Conservation (phyloP, 2,329 filamentous ascomycete genomes). For the Seiridium cupressi region DNA sequence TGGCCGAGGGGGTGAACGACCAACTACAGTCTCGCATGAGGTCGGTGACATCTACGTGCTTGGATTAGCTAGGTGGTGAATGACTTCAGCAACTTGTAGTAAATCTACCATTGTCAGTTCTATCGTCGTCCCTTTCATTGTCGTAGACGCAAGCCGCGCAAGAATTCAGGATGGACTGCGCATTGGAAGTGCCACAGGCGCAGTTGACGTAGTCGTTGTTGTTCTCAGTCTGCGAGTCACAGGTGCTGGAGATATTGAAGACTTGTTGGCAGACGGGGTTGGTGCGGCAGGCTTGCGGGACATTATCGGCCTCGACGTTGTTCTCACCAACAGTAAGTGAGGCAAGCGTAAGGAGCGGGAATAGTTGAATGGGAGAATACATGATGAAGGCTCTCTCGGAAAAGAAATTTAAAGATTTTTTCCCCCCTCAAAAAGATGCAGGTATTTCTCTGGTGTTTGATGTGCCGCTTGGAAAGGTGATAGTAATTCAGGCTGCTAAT, state of each 20-base stretch:
- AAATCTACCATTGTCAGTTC: neutral
- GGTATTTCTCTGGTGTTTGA: neutral
- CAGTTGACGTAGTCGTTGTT: neutral
- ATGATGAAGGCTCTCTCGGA: neutral
- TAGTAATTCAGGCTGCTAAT: neutral
- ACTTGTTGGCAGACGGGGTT: neutral
- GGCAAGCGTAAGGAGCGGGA: neutral
- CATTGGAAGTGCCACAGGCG: neutral
- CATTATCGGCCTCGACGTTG: neutral
- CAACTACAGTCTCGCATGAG: slow-evolving; percentile 2
- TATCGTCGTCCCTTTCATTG: neutral
- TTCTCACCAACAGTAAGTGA: neutral
- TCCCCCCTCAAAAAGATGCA: no score
- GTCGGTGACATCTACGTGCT: neutral
- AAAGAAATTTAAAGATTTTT: no score
- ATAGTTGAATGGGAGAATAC: neutral
- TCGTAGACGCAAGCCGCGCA: neutral
- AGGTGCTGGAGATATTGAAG: neutral
- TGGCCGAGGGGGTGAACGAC: neutral
- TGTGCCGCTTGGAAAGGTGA: neutral
- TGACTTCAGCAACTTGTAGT: no score
- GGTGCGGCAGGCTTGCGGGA: neutral
- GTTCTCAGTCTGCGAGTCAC: neutral
- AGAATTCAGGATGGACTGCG: neutral
- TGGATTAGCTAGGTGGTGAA: neutral